Evolutionary conservation across 1,284 basidiomycete species (phyloP).

Genomic region (Leccinum insigne): DNA sequence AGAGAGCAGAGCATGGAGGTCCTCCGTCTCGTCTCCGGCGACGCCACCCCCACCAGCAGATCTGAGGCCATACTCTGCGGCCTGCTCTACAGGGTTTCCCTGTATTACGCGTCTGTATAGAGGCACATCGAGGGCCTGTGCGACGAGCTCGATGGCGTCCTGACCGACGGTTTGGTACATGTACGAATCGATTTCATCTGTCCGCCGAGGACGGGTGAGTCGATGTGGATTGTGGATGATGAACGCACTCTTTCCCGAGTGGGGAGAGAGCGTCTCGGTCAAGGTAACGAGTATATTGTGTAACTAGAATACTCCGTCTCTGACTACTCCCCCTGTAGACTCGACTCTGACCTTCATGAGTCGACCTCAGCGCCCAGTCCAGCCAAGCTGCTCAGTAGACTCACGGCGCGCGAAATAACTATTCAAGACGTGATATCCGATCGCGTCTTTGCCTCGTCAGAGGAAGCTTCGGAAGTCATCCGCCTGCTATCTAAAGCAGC

Average conservation of each 20-base stretch:
- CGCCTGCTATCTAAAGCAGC: slow-evolving; percentile 59
- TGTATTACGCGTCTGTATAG: slow-evolving; percentile 82
- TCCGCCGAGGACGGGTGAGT: slow-evolving; percentile 17
- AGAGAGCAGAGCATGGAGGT: slow-evolving; percentile 78
- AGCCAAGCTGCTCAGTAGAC: slow-evolving; percentile 45
- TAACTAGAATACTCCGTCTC: neutral
- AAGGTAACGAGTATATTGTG: slow-evolving; percentile 39
- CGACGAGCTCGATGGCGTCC: slow-evolving; percentile 88
- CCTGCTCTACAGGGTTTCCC: slow-evolving; percentile 82
- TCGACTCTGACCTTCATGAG: slow-evolving; percentile 35
- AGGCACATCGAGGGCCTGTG: slow-evolving; percentile 84
- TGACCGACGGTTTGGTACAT: slow-evolving; percentile 99
- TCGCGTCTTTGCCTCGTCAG: slow-evolving; percentile 51
- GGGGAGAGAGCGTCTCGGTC: slow-evolving; percentile 77
- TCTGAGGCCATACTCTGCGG: slow-evolving; percentile 82
- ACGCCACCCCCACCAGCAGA: slow-evolving; percentile 50
- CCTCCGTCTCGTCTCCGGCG: slow-evolving; percentile 94
- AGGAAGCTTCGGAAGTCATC: slow-evolving; percentile 57
- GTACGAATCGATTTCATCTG: slow-evolving; percentile 99
- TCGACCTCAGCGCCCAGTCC: slow-evolving; percentile 11
- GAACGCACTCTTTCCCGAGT: slow-evolving; percentile 74
- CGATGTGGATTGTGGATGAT: slow-evolving; percentile 12
- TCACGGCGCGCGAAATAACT: slow-evolving; percentile 52
- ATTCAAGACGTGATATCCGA: slow-evolving; percentile 57
- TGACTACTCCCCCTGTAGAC: slow-evolving; percentile 32